Conservation (phyloP, 1,284 basidiomycete genomes). For the Phellopilus nigrolimitatus region DNA sequence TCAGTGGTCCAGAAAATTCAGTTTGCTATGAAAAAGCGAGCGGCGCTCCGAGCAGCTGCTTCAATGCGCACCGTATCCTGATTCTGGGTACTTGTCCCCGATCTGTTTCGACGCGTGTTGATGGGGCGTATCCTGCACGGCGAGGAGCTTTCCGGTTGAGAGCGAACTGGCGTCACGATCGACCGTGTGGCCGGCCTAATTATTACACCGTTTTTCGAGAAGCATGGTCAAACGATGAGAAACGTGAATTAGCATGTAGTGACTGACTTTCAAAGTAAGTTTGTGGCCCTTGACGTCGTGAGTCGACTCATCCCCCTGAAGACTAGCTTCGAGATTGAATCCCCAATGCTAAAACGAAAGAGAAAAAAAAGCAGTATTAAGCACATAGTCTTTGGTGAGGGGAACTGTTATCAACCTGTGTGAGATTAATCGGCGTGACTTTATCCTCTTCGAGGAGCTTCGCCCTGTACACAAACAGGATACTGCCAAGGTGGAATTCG, state of each 20-base stretch:
- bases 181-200: constrained; percentile 51
- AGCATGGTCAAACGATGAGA: not conserved
- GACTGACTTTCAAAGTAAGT: constrained; percentile 49
- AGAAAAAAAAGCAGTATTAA: constrained; percentile 8
- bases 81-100: constrained; percentile 50
- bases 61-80: constrained; percentile 49
- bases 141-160: constrained; percentile 46
- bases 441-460: constrained; percentile 45
- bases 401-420: constrained; percentile 44
- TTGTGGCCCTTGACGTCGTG: constrained; percentile 52
- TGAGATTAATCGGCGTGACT: constrained; percentile 69
- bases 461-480: constrained; percentile 62
- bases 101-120: constrained; percentile 49
- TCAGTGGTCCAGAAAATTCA: not conserved
- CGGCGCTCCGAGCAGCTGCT: not conserved
- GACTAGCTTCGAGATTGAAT: constrained; percentile 70
- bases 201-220: not conserved
- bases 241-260: not conserved
- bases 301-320: constrained; percentile 36
- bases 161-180: constrained; percentile 47
- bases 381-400: not conserved
- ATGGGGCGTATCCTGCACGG: constrained; percentile 45
- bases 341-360: constrained; percentile 61
- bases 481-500: constrained; percentile 53
- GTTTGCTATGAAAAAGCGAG: not conserved